A percentile compares a stretch with the other conserved stretches of the same genome.
These are phyloP conservation scores for Metarhizium album DNA, from an alignment of 2,329 filamentous ascomycete species.

Conservation along the genomic window DNA sequence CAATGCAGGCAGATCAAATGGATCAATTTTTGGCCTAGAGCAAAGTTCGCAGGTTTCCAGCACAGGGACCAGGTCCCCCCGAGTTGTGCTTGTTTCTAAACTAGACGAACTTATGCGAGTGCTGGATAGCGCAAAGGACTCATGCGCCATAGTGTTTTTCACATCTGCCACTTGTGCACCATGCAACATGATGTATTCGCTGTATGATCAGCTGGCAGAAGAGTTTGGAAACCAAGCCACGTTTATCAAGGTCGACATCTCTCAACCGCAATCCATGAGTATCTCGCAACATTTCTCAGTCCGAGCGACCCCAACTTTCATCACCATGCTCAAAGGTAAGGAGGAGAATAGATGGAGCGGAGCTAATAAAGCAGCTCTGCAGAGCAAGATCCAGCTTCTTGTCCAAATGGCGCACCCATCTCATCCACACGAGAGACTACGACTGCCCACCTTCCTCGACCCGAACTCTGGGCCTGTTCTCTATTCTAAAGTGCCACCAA, in stretches of 20 bases:
- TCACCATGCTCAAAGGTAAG: slow-evolving; percentile 68
- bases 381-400: slow-evolving; percentile 61
- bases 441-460: slow-evolving; percentile 58
- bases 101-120: slow-evolving; percentile 18
- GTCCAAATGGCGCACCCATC: slow-evolving; percentile 63
- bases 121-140: slow-evolving; percentile 48
- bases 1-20: slow-evolving; percentile 37
- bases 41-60: slow-evolving; percentile 20
- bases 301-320: slow-evolving; percentile 75
- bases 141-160: slow-evolving; percentile 81
- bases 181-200: slow-evolving; percentile 72
- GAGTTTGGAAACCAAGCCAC: slow-evolving; percentile 57
- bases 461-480: slow-evolving; percentile 54
- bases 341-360: slow-evolving; percentile 75
- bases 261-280: slow-evolving; percentile 49
- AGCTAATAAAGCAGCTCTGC: slow-evolving; percentile 57
- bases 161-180: slow-evolving; percentile 79
- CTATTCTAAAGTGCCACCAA: slow-evolving; percentile 69
- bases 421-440: slow-evolving; percentile 65
- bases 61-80: slow-evolving; percentile 7
- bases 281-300: slow-evolving; percentile 57
- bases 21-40: slow-evolving; percentile 42
- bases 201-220: slow-evolving; percentile 69
- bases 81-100: slow-evolving; percentile 50
- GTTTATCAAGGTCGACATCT: slow-evolving; percentile 77